Conservation (phyloP, 306 rosid genomes). For the Dryas octopetala region DNA sequence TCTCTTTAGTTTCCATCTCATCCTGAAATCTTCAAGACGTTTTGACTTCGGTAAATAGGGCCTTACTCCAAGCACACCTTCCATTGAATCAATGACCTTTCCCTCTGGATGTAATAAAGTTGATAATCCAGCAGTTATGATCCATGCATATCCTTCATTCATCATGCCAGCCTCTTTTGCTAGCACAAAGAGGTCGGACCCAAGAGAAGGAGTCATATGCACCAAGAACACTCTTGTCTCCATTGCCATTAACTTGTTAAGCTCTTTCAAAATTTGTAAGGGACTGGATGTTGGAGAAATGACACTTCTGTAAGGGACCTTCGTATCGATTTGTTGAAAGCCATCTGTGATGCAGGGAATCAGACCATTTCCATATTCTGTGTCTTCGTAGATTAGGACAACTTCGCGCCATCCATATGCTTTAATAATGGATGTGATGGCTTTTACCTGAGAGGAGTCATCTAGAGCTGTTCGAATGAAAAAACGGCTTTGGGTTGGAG, state of each 20-base stretch:
- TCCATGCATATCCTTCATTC: constrained; percentile 32
- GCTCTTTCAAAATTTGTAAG: constrained; percentile 8
- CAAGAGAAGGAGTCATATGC: constrained; percentile 33
- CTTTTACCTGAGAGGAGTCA: constrained; percentile 26
- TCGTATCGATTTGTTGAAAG: constrained; percentile 18
- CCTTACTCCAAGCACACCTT: constrained; percentile 46
- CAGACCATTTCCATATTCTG: constrained; percentile 39
- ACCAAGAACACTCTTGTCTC: constrained; percentile 31
- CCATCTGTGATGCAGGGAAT: constrained; percentile 35
- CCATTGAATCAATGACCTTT: constrained; percentile 30
- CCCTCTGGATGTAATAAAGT: constrained; percentile 14
- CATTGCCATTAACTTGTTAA: constrained; percentile 13
- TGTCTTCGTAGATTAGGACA: constrained; percentile 39
- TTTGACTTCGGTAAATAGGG: constrained; percentile 8
- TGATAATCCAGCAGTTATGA: constrained; percentile 29
- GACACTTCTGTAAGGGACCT: constrained; percentile 18
- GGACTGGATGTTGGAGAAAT: constrained; percentile 21
- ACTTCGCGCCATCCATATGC: constrained; percentile 37
- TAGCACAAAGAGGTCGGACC: constrained; percentile 21
- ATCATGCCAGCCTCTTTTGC: constrained; percentile 34
- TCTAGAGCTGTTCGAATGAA: constrained; percentile 19
- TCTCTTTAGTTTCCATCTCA: constrained; percentile 3
- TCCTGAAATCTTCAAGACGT: constrained; percentile 22
- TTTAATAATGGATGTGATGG: constrained; percentile 30
- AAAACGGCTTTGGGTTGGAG: constrained; percentile 12